Conservation (phyloP, 1,284 basidiomycete species). For the Trichosporon sp. region DNA sequence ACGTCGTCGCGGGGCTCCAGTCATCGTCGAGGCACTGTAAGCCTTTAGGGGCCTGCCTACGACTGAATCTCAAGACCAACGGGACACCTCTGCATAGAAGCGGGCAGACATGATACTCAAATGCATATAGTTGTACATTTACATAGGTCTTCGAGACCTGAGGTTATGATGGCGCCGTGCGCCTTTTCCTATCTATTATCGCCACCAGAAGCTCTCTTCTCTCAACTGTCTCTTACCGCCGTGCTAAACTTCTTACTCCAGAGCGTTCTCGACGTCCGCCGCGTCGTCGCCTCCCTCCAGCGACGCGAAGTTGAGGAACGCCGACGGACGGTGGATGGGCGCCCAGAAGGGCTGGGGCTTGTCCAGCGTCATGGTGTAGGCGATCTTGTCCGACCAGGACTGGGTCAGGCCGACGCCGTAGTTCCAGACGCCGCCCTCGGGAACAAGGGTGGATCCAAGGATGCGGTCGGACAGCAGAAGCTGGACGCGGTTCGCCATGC, state of each 20-base stretch:
- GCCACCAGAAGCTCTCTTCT: neutral
- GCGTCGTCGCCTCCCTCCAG: slow-evolving; percentile 75
- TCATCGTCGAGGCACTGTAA: too few species aligned
- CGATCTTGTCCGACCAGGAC: slow-evolving; percentile 77
- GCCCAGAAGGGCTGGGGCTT: slow-evolving; percentile 94
- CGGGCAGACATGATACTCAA: neutral
- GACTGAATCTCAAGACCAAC: too few species aligned
- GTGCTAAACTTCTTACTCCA: slow-evolving; percentile 32
- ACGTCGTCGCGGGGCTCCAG: too few species aligned
- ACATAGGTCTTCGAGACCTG: neutral
- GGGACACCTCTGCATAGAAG: too few species aligned
- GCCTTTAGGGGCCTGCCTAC: too few species aligned
- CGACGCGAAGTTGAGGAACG: slow-evolving; percentile 85
- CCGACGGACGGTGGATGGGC: slow-evolving; percentile 81
- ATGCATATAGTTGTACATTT: neutral
- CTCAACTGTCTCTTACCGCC: neutral
- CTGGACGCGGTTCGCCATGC: slow-evolving; percentile 96
- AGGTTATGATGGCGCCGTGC: neutral
- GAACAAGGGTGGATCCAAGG: slow-evolving; percentile 82
- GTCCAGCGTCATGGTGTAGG: slow-evolving; percentile 83
- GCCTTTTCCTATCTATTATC: neutral
- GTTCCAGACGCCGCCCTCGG: slow-evolving; percentile 89
- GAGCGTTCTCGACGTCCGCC: slow-evolving; percentile 76
- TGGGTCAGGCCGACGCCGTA: slow-evolving; percentile 89
- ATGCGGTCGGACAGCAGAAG: slow-evolving; percentile 89